Evolutionary conservation across 2,329 filamentous ascomycete genomes (phyloP).

Genomic region (Aspergillus sergii): DNA sequence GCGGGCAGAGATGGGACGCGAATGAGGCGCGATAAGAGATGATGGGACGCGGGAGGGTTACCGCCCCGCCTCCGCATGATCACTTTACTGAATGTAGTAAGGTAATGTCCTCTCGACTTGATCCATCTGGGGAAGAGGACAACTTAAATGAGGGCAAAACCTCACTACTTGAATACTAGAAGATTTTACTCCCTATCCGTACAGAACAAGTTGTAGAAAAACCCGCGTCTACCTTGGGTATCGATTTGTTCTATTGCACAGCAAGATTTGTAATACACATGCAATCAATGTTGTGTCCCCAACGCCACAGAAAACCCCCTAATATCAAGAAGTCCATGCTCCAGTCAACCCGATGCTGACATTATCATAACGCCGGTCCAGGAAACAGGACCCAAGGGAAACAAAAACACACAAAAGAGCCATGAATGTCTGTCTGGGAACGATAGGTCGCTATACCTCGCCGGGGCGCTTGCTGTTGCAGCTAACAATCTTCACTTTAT

Average conservation of each 20-base stretch:
- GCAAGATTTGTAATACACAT: constrained; percentile 3
- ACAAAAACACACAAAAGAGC: neutral
- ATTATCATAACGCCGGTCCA: neutral
- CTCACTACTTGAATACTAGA: neutral
- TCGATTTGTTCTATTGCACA: constrained; percentile 3
- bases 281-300: neutral
- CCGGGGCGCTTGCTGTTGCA: constrained; percentile 87
- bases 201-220: neutral
- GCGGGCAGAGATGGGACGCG: constrained; percentile 5
- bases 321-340: neutral
- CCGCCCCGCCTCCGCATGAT: constrained; percentile 20
- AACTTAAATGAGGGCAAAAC: neutral
- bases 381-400: neutral
- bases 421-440: neutral
- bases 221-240: constrained; percentile 5
- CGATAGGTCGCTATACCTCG: constrained; percentile 42
- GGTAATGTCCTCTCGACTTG: neutral
- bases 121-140: neutral
- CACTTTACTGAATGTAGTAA: constrained; percentile 2
- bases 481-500: constrained; percentile 97
- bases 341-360: neutral
- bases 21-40: constrained; percentile 10
- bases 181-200: neutral
- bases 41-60: constrained; percentile 10
- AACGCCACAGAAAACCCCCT: neutral